These are phyloP conservation scores for Colletotrichum tabaci DNA, from an alignment of 2,329 filamentous ascomycete species.

Conservation along the genomic window DNA sequence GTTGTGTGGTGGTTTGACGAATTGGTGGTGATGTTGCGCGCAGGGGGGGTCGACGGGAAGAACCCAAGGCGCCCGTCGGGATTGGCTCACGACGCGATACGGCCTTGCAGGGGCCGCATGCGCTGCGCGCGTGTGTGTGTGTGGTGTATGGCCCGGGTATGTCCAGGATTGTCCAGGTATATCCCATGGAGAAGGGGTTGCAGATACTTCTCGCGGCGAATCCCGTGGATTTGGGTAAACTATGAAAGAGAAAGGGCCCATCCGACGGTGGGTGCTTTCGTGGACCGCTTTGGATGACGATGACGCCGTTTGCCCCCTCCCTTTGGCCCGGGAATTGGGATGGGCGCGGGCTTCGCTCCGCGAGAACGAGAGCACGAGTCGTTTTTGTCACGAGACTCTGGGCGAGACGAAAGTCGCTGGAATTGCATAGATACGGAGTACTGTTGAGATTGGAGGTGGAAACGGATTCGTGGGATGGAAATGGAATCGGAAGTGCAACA, in stretches of 20 bases:
- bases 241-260: no score
- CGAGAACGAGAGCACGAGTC: no score
- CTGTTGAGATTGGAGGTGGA: background rate
- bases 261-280: background rate
- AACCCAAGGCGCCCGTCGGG: background rate
- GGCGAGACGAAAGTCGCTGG: background rate
- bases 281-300: background rate
- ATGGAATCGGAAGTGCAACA: background rate
- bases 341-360: background rate
- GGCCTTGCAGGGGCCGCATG: background rate
- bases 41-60: constrained; percentile 36
- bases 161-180: background rate
- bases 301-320: background rate
- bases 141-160: background rate
- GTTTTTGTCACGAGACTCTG: background rate
- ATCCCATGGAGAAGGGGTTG: background rate
- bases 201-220: constrained; percentile 12
- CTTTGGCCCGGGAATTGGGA: background rate
- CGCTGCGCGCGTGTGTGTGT: constrained; percentile 15
- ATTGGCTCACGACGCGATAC: constrained; percentile 39
- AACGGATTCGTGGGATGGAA: background rate
- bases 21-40: constrained; percentile 11
- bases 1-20: constrained; percentile 14
- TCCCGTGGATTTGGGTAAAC: constrained; percentile 14
- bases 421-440: background rate